Percentiles rank a stretch among this genome's conserved stretches.
Evolutionary conservation across 148 eudicot species (phyloP).

Genomic region (Vaccinium macrocarpon): DNA sequence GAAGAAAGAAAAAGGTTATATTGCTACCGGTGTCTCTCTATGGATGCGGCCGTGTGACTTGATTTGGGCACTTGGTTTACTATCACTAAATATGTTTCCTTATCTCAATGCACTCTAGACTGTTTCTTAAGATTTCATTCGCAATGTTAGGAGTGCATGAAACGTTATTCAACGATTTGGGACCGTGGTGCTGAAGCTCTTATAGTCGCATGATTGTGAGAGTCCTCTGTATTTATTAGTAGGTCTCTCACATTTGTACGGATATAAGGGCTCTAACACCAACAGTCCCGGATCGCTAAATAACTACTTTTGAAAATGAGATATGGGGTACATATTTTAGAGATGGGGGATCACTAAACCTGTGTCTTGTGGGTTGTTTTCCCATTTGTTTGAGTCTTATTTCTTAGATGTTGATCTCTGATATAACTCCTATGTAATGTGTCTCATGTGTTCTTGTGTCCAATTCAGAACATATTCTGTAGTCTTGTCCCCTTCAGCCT

Average conservation of each 20-base stretch:
- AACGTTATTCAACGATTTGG: not conserved
- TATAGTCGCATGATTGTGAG: not conserved
- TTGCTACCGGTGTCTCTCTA: not conserved
- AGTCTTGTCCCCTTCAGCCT: not conserved
- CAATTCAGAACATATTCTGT: not conserved
- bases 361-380: not conserved
- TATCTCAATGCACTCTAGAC: not conserved
- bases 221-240: not conserved
- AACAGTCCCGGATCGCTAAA: not conserved
- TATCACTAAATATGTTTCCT: not conserved
- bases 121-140: not conserved
- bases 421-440: not conserved
- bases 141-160: not conserved
- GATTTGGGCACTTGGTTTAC: not conserved
- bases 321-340: not conserved
- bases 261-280: not conserved
- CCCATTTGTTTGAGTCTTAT: not conserved
- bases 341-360: not conserved
- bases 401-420: constrained; percentile 2
- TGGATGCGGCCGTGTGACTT: not conserved
- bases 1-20: not conserved
- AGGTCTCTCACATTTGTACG: not conserved
- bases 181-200: no score
- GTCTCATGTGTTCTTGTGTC: not conserved
- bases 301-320: not conserved